Conservation (phyloP, 768 basidiomycete genomes). For the Boletus patriciae region DNA sequence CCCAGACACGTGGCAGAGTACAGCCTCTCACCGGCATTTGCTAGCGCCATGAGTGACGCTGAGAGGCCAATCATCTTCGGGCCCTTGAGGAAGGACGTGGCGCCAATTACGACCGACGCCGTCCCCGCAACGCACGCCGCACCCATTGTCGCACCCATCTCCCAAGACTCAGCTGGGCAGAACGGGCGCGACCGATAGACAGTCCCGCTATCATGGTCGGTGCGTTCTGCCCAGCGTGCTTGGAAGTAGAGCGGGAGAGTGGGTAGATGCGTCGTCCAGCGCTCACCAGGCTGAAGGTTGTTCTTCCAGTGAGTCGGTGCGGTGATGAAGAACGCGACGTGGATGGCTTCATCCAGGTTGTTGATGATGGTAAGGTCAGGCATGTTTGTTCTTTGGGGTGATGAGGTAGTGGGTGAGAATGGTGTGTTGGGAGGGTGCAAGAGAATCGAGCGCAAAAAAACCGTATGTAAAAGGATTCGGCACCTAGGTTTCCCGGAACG, state of each 20-base stretch:
- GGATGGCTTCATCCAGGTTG: constrained; percentile 19
- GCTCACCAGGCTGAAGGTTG: constrained; percentile 16
- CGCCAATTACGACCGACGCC: constrained; percentile 18
- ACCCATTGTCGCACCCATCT: constrained; percentile 19
- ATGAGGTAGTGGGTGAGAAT: background rate
- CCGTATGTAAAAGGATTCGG: no score
- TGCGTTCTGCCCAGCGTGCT: constrained; percentile 13
- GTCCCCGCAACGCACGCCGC: constrained; percentile 19
- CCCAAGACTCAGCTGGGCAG: constrained; percentile 17
- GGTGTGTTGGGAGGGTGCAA: background rate
- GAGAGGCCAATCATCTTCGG: constrained; percentile 8
- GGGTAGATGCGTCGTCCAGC: constrained; percentile 15
- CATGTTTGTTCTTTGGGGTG: constrained; percentile 3
- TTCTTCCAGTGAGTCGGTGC: constrained; percentile 17
- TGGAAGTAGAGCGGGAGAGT: constrained; percentile 14
- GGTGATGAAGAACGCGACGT: constrained; percentile 21
- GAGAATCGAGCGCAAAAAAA: background rate
- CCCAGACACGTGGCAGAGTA: background rate
- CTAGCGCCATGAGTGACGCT: constrained; percentile 10
- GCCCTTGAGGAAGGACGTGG: constrained; percentile 1
- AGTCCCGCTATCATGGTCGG: constrained; percentile 9
- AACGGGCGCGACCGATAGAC: constrained; percentile 14
- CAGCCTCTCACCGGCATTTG: constrained; percentile 7
- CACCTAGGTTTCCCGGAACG: no score
- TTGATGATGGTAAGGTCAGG: constrained; percentile 23